A percentile compares a stretch with the other conserved stretches of the same genome.
Conservation (phyloP, 2,329 filamentous ascomycete species). For the Metarhizium brunneum region DNA sequence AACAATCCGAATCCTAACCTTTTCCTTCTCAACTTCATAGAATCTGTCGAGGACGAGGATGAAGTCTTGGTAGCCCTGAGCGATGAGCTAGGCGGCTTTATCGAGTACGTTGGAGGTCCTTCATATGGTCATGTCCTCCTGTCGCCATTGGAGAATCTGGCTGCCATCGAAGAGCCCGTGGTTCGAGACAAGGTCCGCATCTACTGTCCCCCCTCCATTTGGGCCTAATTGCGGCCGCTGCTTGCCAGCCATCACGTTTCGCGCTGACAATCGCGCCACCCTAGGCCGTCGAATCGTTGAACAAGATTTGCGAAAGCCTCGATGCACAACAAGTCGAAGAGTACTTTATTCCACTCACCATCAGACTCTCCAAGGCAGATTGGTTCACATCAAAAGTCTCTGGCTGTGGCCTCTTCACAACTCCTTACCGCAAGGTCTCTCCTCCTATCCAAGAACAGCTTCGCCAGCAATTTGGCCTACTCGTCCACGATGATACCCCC, state of each 20-base stretch:
- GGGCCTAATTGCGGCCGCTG: neutral
- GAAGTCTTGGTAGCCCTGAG: conserved; percentile 95
- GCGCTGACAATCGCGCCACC: conserved; percentile 6
- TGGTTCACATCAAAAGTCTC: conserved; percentile 99
- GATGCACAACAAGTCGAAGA: conserved; percentile 91
- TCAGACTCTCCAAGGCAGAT: conserved; percentile 96
- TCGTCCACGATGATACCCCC: conserved; percentile 96
- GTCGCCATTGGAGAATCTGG: conserved; percentile 93
- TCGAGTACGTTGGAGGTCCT: conserved; percentile 93
- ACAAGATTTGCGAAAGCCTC: conserved; percentile 95
- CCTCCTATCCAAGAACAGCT: conserved; percentile 83
- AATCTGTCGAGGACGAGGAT: conserved; percentile 98
- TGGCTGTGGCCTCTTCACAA: conserved; percentile 88
- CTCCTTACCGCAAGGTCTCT: conserved; percentile 86
- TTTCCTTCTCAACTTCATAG: conserved; percentile 36
- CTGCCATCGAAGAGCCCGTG: conserved; percentile 95
- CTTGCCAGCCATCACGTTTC: neutral
- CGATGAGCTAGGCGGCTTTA: conserved; percentile 92
- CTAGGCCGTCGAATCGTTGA: conserved; percentile 95
- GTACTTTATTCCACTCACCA: conserved; percentile 90
- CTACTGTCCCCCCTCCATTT: neutral
- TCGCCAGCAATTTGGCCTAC: conserved; percentile 79
- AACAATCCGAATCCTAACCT: neutral
- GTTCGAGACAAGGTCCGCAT: conserved; percentile 87
- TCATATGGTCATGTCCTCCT: conserved; percentile 93